These are phyloP conservation scores for Thermomyces lanuginosus DNA, from an alignment of 2,329 filamentous ascomycete species.

Conservation along the genomic window DNA sequence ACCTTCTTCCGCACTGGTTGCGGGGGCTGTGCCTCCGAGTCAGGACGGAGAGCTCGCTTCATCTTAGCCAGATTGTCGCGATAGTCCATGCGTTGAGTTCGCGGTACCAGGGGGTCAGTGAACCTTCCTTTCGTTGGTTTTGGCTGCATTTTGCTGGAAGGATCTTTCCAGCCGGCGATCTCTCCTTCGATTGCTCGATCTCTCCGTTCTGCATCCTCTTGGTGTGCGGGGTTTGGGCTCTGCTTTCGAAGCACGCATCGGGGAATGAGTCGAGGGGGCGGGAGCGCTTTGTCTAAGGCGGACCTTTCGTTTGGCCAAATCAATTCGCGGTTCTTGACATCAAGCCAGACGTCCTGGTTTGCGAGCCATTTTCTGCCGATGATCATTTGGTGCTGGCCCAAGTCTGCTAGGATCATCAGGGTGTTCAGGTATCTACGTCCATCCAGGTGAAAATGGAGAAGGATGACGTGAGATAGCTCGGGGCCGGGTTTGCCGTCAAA, in stretches of 20 bases:
- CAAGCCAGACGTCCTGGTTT: not conserved
- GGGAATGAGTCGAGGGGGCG: not conserved
- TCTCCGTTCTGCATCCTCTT: not conserved
- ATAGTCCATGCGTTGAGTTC: no score
- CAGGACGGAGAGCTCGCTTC: no score
- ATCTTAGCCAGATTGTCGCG: no score
- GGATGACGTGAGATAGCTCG: not conserved
- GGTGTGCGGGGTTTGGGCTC: no score
- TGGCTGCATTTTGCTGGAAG: no score
- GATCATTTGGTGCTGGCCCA: constrained; percentile 1
- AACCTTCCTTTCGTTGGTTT: no score
- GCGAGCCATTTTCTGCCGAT: constrained; percentile 1
- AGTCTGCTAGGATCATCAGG: not conserved
- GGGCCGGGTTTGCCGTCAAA: not conserved
- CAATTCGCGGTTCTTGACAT: not conserved
- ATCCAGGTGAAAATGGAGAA: not conserved
- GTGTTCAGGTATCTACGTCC: not conserved
- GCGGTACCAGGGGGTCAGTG: no score
- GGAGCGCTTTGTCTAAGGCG: not conserved
- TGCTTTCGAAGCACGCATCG: no score
- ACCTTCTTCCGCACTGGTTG: no score
- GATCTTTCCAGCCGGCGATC: not conserved
- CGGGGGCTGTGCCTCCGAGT: no score
- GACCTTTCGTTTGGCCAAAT: constrained; percentile 1
- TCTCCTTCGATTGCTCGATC: not conserved